phyloP scores from a whole-genome alignment of 495 filamentous ascomycete species.

The Penicillium waksmanii region DNA sequence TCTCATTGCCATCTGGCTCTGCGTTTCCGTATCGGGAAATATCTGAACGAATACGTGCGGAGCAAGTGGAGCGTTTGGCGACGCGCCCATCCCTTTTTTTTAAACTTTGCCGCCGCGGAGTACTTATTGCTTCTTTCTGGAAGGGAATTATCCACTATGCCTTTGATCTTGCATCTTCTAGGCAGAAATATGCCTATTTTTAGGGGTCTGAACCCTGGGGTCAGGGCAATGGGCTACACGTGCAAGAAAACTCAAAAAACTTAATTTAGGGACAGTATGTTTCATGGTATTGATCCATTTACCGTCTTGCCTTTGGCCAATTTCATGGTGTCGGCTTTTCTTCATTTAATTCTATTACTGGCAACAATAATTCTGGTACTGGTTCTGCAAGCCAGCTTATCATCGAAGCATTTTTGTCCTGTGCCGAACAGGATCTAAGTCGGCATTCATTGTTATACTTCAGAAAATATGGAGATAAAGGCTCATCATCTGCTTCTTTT shows the following conservation, averaged over 20 bases:
- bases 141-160: not conserved
- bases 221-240: not conserved
- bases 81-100: slow-evolving; percentile 3
- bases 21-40: slow-evolving; percentile 32
- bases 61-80: slow-evolving; percentile 1
- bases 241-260: not conserved
- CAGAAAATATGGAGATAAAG: no score
- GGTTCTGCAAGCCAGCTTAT: no score
- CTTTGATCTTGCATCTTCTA: not conserved
- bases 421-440: no score
- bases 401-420: no score
- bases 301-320: no score
- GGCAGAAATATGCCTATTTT: slow-evolving; percentile 12
- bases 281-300: no score
- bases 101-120: not conserved
- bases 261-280: not conserved
- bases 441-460: no score
- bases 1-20: slow-evolving; percentile 6
- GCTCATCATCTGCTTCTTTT: no score
- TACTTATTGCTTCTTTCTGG: slow-evolving; percentile 13
- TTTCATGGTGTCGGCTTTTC: no score
- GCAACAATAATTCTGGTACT: no score
- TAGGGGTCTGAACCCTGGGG: not conserved
- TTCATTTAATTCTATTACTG: no score
- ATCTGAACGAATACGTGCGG: slow-evolving; percentile 40